Base-by-base conservation (phyloP, 2,329 filamentous ascomycete species). In the Aspergillus sp. region DNA sequence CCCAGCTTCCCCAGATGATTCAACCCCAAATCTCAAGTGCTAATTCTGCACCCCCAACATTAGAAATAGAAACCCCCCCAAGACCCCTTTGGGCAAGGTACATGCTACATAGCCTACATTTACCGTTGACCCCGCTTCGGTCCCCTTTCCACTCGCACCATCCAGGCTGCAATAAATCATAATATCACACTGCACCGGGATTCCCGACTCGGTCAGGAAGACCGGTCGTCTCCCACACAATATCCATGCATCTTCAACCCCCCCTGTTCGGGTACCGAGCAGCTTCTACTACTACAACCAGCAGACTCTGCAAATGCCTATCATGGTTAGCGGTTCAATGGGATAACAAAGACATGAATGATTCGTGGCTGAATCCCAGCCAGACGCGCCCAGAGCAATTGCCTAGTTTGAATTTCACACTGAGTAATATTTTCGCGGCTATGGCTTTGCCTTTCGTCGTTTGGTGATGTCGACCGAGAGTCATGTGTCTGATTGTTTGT, bases 181-280 rank as follows among this genome's bases (percentile, higher is more conserved):
- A 19, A 43, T 43, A 43, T 27, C 21, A 35, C 33, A 37, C 12
- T 37, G 35, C 35, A 37, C 35, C 9, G 35, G 15, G 35, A 37
- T 15, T n/a, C 33, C 24, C 9, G 24, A 27, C 24, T 31, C 8
- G 9, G 27, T 31, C 27, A 9, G 27, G 3, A 31, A 31, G 27
- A 31, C 15, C 43, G 19, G 12, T 46, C 23, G 15, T 50, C 31
- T 50, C 15, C 31, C n/a, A 15, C 52, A 39, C 35, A 40, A 27
- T 2, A 9, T 9, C 33, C 33, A 37, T 39, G 19, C 35, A 47
- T 31, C 27, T 45, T 27, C 17, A 24, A 15, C 52, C 52, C 52
- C 52, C 52, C 31, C 52, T 47, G 27, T 31, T 47, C 52, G 31
- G 52, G 24, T 54, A 11, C 43, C 52, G 19, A 44, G 31, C 41